Evolutionary conservation across 495 filamentous ascomycete species (phyloP).

Genomic region (Daldinia bambusicola): DNA sequence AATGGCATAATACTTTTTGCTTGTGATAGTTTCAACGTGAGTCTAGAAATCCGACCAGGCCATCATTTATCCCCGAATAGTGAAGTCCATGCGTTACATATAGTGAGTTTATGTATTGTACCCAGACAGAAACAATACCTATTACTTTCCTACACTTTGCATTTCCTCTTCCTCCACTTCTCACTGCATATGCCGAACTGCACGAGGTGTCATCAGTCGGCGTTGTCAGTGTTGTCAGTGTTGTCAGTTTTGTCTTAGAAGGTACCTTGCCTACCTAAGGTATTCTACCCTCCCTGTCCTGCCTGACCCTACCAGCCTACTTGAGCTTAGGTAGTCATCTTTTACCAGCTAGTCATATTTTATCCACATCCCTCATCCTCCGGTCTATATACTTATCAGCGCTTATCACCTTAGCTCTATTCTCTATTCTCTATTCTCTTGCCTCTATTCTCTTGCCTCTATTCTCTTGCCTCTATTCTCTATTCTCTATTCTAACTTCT

Average conservation of each 20-base stretch:
- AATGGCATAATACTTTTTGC: constrained; percentile 21
- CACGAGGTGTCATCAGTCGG: constrained; percentile 3
- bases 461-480: neutral
- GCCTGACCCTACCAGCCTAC: neutral
- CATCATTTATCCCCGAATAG: constrained; percentile 2
- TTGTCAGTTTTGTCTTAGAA: too few relatives aligned
- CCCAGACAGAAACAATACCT: too few relatives aligned
- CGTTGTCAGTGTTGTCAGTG: too few relatives aligned
- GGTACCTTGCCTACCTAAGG: too few relatives aligned
- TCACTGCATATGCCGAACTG: constrained; percentile 5
- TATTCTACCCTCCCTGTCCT: constrained; percentile 11
- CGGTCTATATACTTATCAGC: neutral
- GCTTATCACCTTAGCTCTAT: neutral
- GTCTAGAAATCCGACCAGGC: constrained; percentile 16
- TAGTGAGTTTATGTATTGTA: too few relatives aligned
- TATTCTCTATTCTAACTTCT: constrained; percentile 9
- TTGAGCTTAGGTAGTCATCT: too few relatives aligned
- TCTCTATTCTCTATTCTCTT: too few relatives aligned
- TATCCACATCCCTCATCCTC: constrained; percentile 8
- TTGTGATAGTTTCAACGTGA: constrained; percentile 17
- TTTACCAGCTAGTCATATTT: neutral
- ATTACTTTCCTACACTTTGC: too few relatives aligned
- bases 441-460: neutral
- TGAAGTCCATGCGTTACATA: too few relatives aligned
- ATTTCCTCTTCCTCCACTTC: constrained; percentile 7